These are phyloP conservation scores for Eucalyptus lansdowneana DNA, from an alignment of 345 rosid genomes.

Conservation along the genomic window DNA sequence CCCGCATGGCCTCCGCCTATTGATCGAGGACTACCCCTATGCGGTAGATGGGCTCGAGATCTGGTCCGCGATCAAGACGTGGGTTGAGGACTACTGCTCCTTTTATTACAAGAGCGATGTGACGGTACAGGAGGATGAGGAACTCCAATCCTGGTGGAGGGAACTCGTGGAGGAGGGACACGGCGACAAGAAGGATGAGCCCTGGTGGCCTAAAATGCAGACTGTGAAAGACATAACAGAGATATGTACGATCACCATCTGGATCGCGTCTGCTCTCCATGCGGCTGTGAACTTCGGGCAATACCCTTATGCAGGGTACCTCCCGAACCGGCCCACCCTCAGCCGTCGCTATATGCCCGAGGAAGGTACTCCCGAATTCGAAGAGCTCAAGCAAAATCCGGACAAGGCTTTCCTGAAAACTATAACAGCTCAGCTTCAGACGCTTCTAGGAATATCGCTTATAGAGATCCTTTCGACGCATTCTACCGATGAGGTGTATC, in stretches of 20 bases:
- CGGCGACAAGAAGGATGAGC: constrained; percentile 23
- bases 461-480: neutral
- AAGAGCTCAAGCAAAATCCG: neutral
- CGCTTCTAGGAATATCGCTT: neutral
- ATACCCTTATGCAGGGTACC: constrained; percentile 1
- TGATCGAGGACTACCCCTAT: constrained; percentile 19
- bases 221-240: neutral
- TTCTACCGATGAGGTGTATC: neutral
- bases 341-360: neutral
- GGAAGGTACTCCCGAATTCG: neutral
- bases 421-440: neutral
- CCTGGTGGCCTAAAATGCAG: constrained; percentile 24
- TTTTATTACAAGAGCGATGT: constrained; percentile 14
- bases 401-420: neutral
- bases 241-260: neutral
- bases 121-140: constrained; percentile 5
- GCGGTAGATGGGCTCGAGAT: constrained; percentile 33
- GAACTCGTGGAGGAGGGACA: constrained; percentile 26
- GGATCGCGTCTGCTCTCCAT: neutral
- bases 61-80: constrained; percentile 22
- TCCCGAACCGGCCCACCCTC: neutral
- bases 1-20: neutral
- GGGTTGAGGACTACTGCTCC: constrained; percentile 22
- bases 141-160: constrained; percentile 36
- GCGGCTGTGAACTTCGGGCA: constrained; percentile 6